Evolutionary conservation across 495 filamentous ascomycete genomes (phyloP).

Genomic region (Cercophora newfieldiana): DNA sequence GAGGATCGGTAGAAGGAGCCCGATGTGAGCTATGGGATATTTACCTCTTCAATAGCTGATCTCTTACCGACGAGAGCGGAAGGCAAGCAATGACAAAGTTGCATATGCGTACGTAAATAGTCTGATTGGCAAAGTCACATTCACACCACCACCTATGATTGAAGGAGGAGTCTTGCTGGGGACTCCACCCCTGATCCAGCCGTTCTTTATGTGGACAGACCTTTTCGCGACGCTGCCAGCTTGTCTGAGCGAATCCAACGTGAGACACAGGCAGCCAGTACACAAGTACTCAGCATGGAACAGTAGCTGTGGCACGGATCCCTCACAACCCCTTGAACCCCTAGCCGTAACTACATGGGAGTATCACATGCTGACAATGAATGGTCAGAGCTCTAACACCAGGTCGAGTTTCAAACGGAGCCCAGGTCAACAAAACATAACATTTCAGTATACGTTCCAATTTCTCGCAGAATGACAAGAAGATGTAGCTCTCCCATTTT

Average conservation of each 20-base stretch:
- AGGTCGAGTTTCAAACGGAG: background rate
- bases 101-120: background rate
- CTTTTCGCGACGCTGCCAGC: too few relatives aligned
- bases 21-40: background rate
- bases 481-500: background rate
- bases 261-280: too few relatives aligned
- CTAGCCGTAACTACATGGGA: too few relatives aligned
- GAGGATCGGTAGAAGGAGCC: background rate
- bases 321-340: too few relatives aligned
- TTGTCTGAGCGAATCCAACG: too few relatives aligned
- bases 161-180: too few relatives aligned
- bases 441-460: background rate
- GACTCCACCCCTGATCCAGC: too few relatives aligned
- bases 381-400: too few relatives aligned
- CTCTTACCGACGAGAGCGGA: conserved; percentile 3
- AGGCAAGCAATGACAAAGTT: conserved; percentile 4
- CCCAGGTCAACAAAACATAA: background rate
- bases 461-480: conserved; percentile 6
- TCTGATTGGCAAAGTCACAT: background rate
- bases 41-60: background rate
- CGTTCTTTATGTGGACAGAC: too few relatives aligned
- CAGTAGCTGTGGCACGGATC: too few relatives aligned
- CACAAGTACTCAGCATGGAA: background rate
- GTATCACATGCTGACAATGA: too few relatives aligned
- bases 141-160: background rate